Conservation (phyloP, 345 rosid species). For the Gossypium mustelinum region DNA sequence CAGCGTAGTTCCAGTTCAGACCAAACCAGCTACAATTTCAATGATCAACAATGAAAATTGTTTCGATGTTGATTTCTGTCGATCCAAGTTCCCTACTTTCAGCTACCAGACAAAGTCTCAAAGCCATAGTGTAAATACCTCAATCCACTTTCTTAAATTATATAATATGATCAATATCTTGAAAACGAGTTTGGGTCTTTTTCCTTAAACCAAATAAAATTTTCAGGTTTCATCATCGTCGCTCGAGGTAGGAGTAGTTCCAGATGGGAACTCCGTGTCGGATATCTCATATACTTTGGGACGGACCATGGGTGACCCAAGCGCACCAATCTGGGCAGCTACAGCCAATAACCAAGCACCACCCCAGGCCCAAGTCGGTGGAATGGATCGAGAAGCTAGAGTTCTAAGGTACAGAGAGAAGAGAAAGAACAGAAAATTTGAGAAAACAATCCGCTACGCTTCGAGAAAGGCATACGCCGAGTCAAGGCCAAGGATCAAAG, state of each 20-base stretch:
- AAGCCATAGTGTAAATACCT: constrained; percentile 49
- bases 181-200: not conserved
- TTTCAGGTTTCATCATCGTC: constrained; percentile 84
- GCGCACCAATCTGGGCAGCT: constrained; percentile 22
- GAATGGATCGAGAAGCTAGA: constrained; percentile 75
- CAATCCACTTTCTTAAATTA: not conserved
- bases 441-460: constrained; percentile 93
- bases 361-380: constrained; percentile 27
- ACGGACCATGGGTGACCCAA: constrained; percentile 30
- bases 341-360: constrained; percentile 23
- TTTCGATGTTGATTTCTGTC: constrained; percentile 51
- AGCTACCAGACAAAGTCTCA: constrained; percentile 36
- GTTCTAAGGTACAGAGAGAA: constrained; percentile 94
- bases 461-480: constrained; percentile 95
- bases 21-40: constrained; percentile 35
- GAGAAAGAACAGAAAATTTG: constrained; percentile 90
- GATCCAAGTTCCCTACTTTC: constrained; percentile 52
- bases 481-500: constrained; percentile 90
- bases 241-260: constrained; percentile 77
- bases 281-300: constrained; percentile 58
- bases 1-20: constrained; percentile 75
- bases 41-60: constrained; percentile 37
- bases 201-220: not conserved
- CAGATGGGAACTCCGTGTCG: constrained; percentile 60
- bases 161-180: not conserved